These are phyloP conservation scores for Neurospora sp. DNA, from an alignment of 495 filamentous ascomycete genomes.

Conservation along the genomic window DNA sequence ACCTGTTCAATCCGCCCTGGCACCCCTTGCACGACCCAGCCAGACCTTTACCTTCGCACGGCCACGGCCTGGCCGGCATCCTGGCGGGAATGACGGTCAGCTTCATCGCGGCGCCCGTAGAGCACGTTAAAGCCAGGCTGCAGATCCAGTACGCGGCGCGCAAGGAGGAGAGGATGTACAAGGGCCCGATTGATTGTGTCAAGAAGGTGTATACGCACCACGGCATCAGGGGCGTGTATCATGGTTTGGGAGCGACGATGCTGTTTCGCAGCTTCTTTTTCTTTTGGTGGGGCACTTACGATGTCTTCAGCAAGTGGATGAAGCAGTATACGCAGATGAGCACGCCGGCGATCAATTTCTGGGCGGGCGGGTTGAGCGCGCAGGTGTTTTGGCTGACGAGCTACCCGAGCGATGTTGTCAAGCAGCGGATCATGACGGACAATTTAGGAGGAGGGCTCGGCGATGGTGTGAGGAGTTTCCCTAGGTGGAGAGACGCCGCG, in stretches of 20 bases:
- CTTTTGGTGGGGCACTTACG: constrained; percentile 95
- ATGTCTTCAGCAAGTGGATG: constrained; percentile 62
- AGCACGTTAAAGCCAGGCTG: constrained; percentile 89
- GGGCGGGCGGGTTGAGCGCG: constrained; percentile 86
- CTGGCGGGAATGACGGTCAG: constrained; percentile 82
- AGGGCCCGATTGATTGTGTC: constrained; percentile 75
- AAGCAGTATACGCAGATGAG: constrained; percentile 57
- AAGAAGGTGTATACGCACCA: constrained; percentile 56
- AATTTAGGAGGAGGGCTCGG: constrained; percentile 58
- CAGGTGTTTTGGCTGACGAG: constrained; percentile 89
- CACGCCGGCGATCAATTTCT: constrained; percentile 82
- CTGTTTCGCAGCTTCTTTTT: constrained; percentile 91
- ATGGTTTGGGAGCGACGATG: constrained; percentile 73
- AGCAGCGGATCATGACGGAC: constrained; percentile 97
- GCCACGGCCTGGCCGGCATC: constrained; percentile 78
- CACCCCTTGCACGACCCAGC: constrained; percentile 17
- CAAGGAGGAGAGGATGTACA: constrained; percentile 67
- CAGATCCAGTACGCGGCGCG: constrained; percentile 81
- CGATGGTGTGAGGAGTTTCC: constrained; percentile 61
- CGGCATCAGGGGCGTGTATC: constrained; percentile 71
- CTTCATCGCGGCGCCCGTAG: constrained; percentile 87
- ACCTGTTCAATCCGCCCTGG: constrained; percentile 58
- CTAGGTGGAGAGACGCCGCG: constrained; percentile 72
- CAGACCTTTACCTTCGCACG: constrained; percentile 57
- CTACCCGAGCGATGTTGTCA: constrained; percentile 91